Evolutionary conservation across 495 filamentous ascomycete genomes (phyloP), one percentile per base, ranked within the genome.

Genomic region (Alectoria sarmentosa): DNA sequence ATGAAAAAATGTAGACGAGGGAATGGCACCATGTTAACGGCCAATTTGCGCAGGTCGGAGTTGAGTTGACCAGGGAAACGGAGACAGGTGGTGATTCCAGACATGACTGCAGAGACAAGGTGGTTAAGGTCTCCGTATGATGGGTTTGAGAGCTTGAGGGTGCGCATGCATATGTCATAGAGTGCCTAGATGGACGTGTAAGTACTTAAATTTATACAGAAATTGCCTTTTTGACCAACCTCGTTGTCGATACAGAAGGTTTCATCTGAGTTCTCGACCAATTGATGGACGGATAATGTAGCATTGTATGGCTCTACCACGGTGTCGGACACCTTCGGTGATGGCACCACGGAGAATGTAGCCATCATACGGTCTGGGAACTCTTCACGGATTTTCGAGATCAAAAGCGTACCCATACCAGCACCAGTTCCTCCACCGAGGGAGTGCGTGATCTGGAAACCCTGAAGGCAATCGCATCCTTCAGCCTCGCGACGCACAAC

Each of bases 201-300:
- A 76, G 73, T 63, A 66, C 17, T 46, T 28, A 37, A n/a, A 7
- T 37, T 5, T 32, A 11, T n/a, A 37, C 48, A 34, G 23, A 21
- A 17, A 15, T 26, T 26, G 7, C 23, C 13, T 14, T 28, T 11
- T 56, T 19, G 28, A 66, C 81, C 67, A 74, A 87, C 85, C 88
- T 99, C 95, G 84, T 99, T 99, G 77, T 99, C 94, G 77, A 99
- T 99, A 85, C 94, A 99, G 90, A 99, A 99, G 77, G 94, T 99
- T 90, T 98, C 94, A 76, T 99, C 94, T 59, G 95, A 98, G 88
- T 99, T 96, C 87, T 99, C 94, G 76, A 99, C 95, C 69, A 99
- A 86, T 85, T 99, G 94, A 83, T 99, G 94, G 67, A 99, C 85
- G 73, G 94, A 99, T 68, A 99, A 89, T 72, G 94, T 99, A 73